These are phyloP conservation scores for Magnaporthiopsis incrustans DNA, from an alignment of 2,329 filamentous ascomycete species.

Conservation along the genomic window DNA sequence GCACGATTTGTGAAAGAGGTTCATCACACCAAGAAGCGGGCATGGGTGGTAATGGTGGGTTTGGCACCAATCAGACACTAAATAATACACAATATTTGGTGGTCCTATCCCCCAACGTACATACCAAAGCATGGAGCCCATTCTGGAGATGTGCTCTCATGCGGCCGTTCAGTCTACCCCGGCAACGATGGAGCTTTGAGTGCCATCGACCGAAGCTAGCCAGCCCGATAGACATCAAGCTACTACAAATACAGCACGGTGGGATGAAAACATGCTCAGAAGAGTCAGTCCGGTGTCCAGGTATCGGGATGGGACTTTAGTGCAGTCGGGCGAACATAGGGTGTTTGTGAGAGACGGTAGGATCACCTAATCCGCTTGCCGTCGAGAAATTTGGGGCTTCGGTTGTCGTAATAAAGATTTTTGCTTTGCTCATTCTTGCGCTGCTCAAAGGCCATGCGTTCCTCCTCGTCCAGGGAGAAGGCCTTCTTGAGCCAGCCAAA, in stretches of 20 bases:
- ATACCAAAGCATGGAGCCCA: background rate
- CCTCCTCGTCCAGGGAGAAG: slow-evolving; percentile 56
- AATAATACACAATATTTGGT: background rate
- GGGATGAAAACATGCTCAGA: background rate
- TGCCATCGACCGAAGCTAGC: background rate
- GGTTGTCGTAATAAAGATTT: slow-evolving; percentile 41
- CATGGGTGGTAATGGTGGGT: no score
- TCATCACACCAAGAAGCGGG: no score
- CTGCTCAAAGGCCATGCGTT: slow-evolving; percentile 51
- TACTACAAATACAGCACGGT: background rate
- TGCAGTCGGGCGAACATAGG: background rate
- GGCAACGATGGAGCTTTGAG: background rate
- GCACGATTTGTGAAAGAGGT: no score
- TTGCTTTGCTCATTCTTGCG: slow-evolving; percentile 36
- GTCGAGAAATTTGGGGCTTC: slow-evolving; percentile 47
- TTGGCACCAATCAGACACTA: no score
- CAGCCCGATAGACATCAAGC: background rate
- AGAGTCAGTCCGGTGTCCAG: background rate
- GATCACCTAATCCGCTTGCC: slow-evolving; percentile 36
- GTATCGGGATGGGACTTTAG: background rate
- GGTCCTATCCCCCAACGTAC: background rate
- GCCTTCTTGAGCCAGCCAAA: slow-evolving; percentile 64
- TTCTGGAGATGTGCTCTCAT: background rate
- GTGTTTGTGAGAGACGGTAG: background rate
- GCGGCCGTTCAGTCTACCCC: background rate